Percentiles rank a stretch among this genome's conserved stretches.
These are phyloP conservation scores for Wickerhamomyces tratensis DNA, from an alignment of 805 yeast genomes.

Conservation along the genomic window DNA sequence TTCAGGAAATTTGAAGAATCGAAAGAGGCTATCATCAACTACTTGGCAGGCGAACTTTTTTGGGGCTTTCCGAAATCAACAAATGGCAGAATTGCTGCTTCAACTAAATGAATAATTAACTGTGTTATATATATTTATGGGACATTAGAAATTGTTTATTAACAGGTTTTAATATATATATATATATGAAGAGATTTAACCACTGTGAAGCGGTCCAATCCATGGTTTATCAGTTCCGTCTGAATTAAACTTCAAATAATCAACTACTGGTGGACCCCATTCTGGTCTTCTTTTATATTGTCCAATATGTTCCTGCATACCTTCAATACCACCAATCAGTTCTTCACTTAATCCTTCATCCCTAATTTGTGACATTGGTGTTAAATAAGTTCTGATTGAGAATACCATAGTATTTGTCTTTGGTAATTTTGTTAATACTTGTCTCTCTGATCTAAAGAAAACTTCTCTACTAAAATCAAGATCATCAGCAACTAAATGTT, in stretches of 20 bases:
- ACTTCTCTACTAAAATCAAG: constrained; percentile 31
- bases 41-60: too few relatives aligned
- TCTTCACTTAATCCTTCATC: constrained; percentile 39
- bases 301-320: constrained; percentile 48
- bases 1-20: too few relatives aligned
- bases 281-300: constrained; percentile 51
- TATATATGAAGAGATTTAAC: too few relatives aligned
- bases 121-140: too few relatives aligned
- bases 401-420: constrained; percentile 35
- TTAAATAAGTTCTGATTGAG: constrained; percentile 45
- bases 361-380: constrained; percentile 39
- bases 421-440: constrained; percentile 44
- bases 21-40: too few relatives aligned
- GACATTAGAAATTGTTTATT: too few relatives aligned
- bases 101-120: too few relatives aligned
- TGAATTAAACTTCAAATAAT: constrained; percentile 27
- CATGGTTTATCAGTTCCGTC: constrained; percentile 21
- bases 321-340: constrained; percentile 52
- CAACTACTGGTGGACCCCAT: constrained; percentile 62
- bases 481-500: constrained; percentile 22
- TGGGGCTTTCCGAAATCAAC: too few relatives aligned
- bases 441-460: constrained; percentile 54
- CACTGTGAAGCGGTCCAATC: constrained; percentile 1
- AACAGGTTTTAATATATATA: too few relatives aligned
- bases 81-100: too few relatives aligned